These are phyloP conservation scores for Trametes versicolor DNA, from an alignment of 1,284 basidiomycete genomes.

Conservation along the genomic window DNA sequence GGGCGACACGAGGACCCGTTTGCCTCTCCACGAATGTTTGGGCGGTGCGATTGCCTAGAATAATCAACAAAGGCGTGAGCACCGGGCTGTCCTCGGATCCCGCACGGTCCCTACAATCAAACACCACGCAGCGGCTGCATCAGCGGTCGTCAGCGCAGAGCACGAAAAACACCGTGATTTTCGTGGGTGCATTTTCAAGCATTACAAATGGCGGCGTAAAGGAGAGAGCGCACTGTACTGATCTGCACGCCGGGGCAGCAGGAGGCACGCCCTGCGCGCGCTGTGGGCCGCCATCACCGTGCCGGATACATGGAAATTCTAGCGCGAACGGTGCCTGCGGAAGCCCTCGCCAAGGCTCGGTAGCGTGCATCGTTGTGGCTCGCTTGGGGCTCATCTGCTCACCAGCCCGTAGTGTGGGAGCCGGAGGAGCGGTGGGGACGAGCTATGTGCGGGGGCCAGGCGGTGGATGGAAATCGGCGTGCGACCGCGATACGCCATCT, in stretches of 20 bases:
- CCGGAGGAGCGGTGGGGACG: neutral
- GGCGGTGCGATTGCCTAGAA: neutral
- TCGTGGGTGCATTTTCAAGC: neutral
- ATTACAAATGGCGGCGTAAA: neutral
- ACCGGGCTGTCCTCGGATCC: neutral
- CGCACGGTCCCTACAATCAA: neutral
- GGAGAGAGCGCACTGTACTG: too few species aligned
- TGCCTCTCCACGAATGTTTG: neutral
- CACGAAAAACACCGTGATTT: neutral
- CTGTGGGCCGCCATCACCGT: slow-evolving; percentile 12
- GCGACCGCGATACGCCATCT: neutral
- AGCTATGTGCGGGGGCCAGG: neutral
- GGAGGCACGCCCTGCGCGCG: neutral
- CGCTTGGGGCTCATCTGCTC: slow-evolving; percentile 18
- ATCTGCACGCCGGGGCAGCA: neutral
- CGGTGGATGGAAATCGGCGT: neutral
- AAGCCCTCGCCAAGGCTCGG: slow-evolving; percentile 16
- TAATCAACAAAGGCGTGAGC: neutral
- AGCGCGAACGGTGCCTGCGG: slow-evolving; percentile 19
- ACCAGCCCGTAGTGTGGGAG: slow-evolving; percentile 29
- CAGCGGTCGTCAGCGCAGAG: too few species aligned
- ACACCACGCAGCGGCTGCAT: neutral
- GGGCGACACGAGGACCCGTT: neutral
- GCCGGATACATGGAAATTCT: slow-evolving; percentile 16
- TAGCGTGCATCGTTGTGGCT: slow-evolving; percentile 20